Conservation (phyloP, 441 rosid species). For the Eutrema salsugineum region DNA sequence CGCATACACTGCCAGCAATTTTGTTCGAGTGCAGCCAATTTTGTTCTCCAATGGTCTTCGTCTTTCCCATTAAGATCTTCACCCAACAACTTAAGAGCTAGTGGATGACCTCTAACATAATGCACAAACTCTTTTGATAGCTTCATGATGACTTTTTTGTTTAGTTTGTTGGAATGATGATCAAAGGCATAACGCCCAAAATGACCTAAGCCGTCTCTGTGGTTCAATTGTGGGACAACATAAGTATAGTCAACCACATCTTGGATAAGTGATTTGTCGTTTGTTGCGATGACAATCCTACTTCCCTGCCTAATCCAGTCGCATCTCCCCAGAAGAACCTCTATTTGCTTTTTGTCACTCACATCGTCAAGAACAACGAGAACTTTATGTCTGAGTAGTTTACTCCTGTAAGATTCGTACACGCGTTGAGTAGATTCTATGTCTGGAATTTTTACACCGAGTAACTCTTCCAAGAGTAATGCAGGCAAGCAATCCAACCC, state of each 20-base stretch:
- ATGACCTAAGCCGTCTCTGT: background rate
- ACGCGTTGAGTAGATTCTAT: background rate
- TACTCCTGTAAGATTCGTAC: background rate
- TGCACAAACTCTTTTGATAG: background rate
- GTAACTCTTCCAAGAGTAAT: background rate
- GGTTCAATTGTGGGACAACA: background rate
- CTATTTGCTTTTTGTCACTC: background rate
- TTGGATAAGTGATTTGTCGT: background rate
- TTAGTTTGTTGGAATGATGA: too few species aligned
- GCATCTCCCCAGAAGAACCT: background rate
- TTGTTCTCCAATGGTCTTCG: background rate
- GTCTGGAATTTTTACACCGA: background rate
- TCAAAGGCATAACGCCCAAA: background rate
- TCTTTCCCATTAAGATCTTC: background rate
- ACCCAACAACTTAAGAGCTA: conserved; percentile 1
- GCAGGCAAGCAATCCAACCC: background rate
- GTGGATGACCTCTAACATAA: conserved; percentile 3
- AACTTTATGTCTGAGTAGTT: background rate
- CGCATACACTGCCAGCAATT: background rate
- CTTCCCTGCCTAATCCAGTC: background rate
- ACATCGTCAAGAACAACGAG: background rate
- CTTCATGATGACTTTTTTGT: background rate
- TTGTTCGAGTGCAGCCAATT: background rate
- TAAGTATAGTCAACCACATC: background rate
- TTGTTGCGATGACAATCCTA: background rate